Base-by-base conservation (phyloP, 139 green algal genomes). In the Diplosphaera chodatii region DNA sequence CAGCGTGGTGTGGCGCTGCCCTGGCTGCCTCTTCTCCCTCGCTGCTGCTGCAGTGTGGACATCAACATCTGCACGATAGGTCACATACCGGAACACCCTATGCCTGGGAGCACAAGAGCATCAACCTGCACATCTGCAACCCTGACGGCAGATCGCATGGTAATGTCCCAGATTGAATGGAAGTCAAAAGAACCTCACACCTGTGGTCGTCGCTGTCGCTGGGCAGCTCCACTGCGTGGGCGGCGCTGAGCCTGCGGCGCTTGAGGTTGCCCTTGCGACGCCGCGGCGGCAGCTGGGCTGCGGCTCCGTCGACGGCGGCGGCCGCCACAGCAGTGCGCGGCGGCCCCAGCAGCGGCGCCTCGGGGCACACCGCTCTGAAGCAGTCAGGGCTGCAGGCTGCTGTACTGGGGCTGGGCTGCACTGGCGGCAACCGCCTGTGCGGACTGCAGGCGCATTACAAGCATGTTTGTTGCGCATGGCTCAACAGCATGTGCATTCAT, bases 321-420 rank as follows among this genome's bases (percentile, higher is more conserved):
- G 30, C 48, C 6, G n/a, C 67, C 6, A 30, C 34, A 28, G 32
- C 34, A 32, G 41, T 32, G 23, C 4, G 40, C 15, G 41, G 8
- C 72, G 23, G 32, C 27, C 55, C 23, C 66, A 63, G 55, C n/a
- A 55, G 31, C 55, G 27, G 28, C 72, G 25, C 10, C 62, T 8
- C 66, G 30, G 55, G 28, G 33, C 15, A 28, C 27, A 5, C 33
- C 41, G 22, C n/a, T 48, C 29, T 34, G 77, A 75, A 88, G 73
- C 81, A 87, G 30, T 21, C 3, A 28, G 66, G 63, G 32, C 78
- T 68, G 56, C 81, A 88, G 6, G 78, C 78, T 22, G 32, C 5
- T 0, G 29, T 25, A n/a, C 41, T 29, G 1, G 25, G 8, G 25
- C 63, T n/a, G 3, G 40, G 32, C 4, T 64, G 40, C 21, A 63